Evolutionary conservation across 2,329 filamentous ascomycete species (phyloP).

Genomic region (Venturia aucupariae): DNA sequence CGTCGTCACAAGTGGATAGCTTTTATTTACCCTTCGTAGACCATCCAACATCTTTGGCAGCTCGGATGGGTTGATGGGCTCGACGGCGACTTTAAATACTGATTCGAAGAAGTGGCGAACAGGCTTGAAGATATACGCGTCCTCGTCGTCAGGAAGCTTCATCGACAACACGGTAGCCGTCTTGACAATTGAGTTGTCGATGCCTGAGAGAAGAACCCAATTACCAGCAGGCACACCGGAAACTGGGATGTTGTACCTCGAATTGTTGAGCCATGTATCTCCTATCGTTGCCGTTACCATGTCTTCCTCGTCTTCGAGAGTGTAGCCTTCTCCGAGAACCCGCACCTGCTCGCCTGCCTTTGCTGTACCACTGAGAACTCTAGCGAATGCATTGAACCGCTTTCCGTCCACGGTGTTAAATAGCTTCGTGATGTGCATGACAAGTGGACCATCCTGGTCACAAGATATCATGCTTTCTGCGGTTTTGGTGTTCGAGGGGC

Average conservation of each 20-base stretch:
- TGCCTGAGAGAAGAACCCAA: constrained; percentile 80
- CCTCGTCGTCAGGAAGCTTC: constrained; percentile 75
- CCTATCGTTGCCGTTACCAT: constrained; percentile 81
- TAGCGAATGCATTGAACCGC: constrained; percentile 79
- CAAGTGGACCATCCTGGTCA: constrained; percentile 79
- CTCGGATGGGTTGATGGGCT: constrained; percentile 96
- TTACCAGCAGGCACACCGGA: constrained; percentile 91
- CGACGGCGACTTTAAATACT: constrained; percentile 93
- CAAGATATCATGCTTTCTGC: constrained; percentile 73
- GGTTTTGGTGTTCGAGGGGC: constrained; percentile 72
- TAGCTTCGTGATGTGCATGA: constrained; percentile 89
- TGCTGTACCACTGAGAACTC: constrained; percentile 86
- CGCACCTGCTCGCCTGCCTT: constrained; percentile 73
- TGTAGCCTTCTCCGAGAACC: constrained; percentile 91
- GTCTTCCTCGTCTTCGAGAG: constrained; percentile 93
- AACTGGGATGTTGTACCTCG: constrained; percentile 83
- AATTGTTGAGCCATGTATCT: constrained; percentile 84
- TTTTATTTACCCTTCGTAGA: constrained; percentile 93
- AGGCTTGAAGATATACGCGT: constrained; percentile 90
- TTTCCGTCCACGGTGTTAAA: constrained; percentile 89
- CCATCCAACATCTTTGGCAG: constrained; percentile 98
- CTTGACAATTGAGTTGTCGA: constrained; percentile 98
- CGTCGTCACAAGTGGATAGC: constrained; percentile 87
- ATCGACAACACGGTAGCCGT: constrained; percentile 81
- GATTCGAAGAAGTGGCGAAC: constrained; percentile 94